Base-by-base conservation (phyloP, 805 yeast genomes). In the Wickerhamomyces rabaulensis region DNA sequence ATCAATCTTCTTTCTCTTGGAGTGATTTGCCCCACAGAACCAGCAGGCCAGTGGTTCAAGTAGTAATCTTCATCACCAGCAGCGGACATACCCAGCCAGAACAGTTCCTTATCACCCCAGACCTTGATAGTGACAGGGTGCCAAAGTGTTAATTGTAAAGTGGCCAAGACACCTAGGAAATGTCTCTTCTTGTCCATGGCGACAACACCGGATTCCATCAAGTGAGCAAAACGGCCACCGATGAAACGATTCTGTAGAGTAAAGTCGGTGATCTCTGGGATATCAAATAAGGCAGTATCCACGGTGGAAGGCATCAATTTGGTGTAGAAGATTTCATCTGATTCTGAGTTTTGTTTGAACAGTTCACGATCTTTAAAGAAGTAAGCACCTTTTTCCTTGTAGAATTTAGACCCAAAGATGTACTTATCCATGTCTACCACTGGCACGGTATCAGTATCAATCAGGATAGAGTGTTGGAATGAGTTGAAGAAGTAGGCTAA, bases 71-170 rank as follows among this genome's bases (percentile, higher is more conserved):
- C 80, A 57, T 79, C 78, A 12, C 87, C 82, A 46, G 71, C 69
- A 47, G 74, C 61, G 23, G 75, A 71, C 61, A 78, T 67, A 3
- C 82, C 83, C 19, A 82, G 58, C 88, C 88, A 82, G 53, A 80
- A 76, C 52, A 81, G 66, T 55, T 82, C 88, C 51, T 82, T 81
- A 52, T 82, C 87, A 17, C 87, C 87, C 75, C 83, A 81, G 9
- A 79, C 69, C 10, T 78, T 73, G 1, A 73, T 66, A 1, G 69
- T 60, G 16, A 71, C 68, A 10, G 72, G 63, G 33, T 64, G 60
- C 63, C 71, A 71, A 17, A 70, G 53, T 47, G 68, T 69, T 43
- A 72, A 45, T 36, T 66, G 64, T 1, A 67, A 50, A 0, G 78
- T 65, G 47, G 74, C 64, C n/a, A 79, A 49, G 3, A 78, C 58